phyloP scores from a whole-genome alignment of 2,329 filamentous ascomycete species.

The Neofusicoccum parvum region DNA sequence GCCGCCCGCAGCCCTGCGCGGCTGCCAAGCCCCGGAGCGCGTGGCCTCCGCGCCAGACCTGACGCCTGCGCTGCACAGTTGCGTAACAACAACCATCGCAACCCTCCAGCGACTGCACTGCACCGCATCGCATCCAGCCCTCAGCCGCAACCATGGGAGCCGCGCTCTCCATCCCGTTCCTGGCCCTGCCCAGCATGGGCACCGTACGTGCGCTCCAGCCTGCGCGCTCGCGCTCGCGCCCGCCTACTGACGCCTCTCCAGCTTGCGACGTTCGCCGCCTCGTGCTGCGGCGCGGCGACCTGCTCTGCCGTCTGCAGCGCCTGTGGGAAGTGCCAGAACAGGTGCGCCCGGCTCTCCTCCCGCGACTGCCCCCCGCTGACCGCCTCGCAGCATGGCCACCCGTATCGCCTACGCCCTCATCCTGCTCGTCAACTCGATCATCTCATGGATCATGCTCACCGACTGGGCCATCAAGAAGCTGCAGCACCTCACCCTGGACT shows the following conservation, averaged over 20 bases:
- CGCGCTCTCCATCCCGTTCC: conserved; percentile 81
- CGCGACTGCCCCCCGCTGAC: conserved; percentile 23
- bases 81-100: conserved; percentile 10
- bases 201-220: conserved; percentile 63
- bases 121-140: conserved; percentile 24
- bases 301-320: conserved; percentile 95
- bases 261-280: conserved; percentile 78
- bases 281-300: conserved; percentile 94
- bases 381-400: conserved; percentile 74
- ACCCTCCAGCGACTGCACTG: background rate
- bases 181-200: conserved; percentile 83
- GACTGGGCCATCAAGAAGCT: conserved; percentile 97
- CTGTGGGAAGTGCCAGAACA: conserved; percentile 96
- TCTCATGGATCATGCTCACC: conserved; percentile 99
- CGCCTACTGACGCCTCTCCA: conserved; percentile 43
- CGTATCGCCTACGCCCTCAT: conserved; percentile 95
- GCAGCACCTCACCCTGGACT: conserved; percentile 87
- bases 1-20: conserved; percentile 12
- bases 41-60: conserved; percentile 7
- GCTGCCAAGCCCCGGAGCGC: conserved; percentile 8
- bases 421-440: conserved; percentile 91
- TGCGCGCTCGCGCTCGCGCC: conserved; percentile 13
- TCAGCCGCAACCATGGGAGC: conserved; percentile 71
- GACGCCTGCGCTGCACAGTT: conserved; percentile 5
- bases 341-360: conserved; percentile 52